These are phyloP conservation scores for Chlorella vulgaris DNA, from an alignment of 139 green algal genomes.

Conservation along the genomic window DNA sequence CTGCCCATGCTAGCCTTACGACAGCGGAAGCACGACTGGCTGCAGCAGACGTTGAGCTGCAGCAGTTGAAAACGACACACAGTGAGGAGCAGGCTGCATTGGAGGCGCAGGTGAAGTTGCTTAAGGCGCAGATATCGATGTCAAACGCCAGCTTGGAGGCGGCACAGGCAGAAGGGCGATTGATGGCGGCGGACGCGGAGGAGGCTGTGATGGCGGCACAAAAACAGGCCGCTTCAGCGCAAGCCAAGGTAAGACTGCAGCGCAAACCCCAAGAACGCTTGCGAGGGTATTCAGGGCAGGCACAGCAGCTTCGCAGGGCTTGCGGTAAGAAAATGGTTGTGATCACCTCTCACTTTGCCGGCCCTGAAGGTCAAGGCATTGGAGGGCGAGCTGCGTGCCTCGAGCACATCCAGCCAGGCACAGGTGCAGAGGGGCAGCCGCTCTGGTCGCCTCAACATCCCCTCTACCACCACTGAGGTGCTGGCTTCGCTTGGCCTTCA, in stretches of 20 bases:
- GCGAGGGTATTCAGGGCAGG: too few species aligned
- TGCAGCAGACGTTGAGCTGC: neutral
- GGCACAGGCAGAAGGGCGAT: neutral
- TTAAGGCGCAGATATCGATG: neutral
- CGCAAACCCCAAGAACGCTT: too few species aligned
- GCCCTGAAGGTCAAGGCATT: too few species aligned
- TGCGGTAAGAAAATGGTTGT: neutral
- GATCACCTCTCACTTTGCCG: too few species aligned
- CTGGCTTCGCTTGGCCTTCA: constrained; percentile 8
- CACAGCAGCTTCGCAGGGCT: neutral
- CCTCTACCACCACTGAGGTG: neutral
- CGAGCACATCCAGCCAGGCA: too few species aligned
- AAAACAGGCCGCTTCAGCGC: neutral
- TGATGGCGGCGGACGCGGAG: neutral
- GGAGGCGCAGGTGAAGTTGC: neutral
- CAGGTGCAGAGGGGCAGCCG: too few species aligned
- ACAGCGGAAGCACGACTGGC: neutral
- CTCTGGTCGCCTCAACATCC: too few species aligned
- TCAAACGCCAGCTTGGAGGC: neutral
- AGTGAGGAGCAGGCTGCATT: neutral
- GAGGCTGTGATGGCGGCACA: neutral
- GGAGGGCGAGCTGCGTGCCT: too few species aligned
- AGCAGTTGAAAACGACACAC: neutral
- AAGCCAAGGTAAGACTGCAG: neutral
- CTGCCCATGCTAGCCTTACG: neutral